phyloP scores from a whole-genome alignment of 108 stramenopile species.

The Craspedostauros australis region DNA sequence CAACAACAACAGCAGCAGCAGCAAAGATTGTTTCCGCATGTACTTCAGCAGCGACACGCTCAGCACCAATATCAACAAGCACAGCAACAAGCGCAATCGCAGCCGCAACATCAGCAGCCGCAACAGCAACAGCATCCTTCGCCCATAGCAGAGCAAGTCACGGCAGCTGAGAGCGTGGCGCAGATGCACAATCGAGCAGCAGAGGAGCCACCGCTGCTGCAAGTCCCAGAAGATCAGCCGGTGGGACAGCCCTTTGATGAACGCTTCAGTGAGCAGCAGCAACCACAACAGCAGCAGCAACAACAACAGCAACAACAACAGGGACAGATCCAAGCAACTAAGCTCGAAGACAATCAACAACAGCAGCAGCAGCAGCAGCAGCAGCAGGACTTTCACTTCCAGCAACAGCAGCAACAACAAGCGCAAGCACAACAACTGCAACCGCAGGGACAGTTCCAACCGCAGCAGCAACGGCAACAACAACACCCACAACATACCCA shows the following conservation, averaged over 20 bases:
- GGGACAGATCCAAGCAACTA: background rate
- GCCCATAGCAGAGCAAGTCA: too few relatives aligned
- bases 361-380: background rate
- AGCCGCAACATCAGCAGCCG: too few relatives aligned
- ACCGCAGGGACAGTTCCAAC: background rate
- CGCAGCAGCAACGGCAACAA: background rate
- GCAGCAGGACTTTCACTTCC: background rate
- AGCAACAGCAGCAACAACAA: constrained; percentile 8
- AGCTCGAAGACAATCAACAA: background rate
- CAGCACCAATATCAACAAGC: background rate
- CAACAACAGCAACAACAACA: background rate
- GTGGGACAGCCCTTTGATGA: too few relatives aligned
- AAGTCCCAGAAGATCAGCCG: too few relatives aligned
- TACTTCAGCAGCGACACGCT: background rate
- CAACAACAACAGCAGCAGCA: constrained; percentile 1
- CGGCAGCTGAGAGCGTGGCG: too few relatives aligned
- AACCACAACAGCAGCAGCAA: too few relatives aligned
- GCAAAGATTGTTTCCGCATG: background rate
- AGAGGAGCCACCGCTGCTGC: too few relatives aligned
- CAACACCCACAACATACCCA: background rate
- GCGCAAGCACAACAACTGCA: background rate
- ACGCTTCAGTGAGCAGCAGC: too few relatives aligned
- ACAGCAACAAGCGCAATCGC: constrained; percentile 1
- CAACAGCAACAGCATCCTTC: too few relatives aligned
- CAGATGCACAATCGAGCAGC: too few relatives aligned